A percentile compares a stretch with the other conserved stretches of the same genome.
Conservation (phyloP, 345 rosid genomes). For the Eucalyptus curtisii region DNA sequence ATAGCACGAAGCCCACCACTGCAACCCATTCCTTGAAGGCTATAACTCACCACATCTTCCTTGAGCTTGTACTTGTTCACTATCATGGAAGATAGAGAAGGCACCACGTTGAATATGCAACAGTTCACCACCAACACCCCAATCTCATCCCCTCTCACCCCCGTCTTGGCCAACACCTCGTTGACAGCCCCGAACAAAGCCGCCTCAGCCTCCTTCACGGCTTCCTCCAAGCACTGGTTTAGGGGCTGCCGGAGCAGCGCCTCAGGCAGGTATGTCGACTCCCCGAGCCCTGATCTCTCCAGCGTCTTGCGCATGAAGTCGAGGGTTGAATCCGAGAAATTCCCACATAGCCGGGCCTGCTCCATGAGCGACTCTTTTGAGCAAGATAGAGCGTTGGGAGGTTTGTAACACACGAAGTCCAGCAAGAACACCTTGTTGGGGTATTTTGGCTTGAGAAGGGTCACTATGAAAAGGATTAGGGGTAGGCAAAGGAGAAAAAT, state of each 20-base stretch:
- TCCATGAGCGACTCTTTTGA: neutral
- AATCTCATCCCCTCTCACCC: neutral
- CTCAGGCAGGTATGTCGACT: neutral
- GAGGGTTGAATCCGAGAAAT: neutral
- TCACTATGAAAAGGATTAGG: neutral
- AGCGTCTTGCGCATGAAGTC: neutral
- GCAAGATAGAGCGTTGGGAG: neutral
- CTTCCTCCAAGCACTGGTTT: neutral
- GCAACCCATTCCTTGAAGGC: constrained; percentile 25
- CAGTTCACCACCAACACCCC: neutral
- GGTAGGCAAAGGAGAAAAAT: neutral
- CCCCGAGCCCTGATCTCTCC: neutral
- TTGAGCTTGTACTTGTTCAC: constrained; percentile 12
- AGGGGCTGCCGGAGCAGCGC: neutral
- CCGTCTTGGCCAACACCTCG: neutral
- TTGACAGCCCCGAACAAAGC: neutral
- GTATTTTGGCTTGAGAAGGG: neutral
- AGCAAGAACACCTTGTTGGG: neutral
- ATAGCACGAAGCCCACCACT: constrained; percentile 4
- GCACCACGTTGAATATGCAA: neutral
- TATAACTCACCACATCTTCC: neutral
- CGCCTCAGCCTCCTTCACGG: neutral
- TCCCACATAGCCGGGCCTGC: neutral
- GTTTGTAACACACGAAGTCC: neutral
- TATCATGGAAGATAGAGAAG: constrained; percentile 9